phyloP scores from a whole-genome alignment of 495 filamentous ascomycete species.

The Lepraria neglecta region DNA sequence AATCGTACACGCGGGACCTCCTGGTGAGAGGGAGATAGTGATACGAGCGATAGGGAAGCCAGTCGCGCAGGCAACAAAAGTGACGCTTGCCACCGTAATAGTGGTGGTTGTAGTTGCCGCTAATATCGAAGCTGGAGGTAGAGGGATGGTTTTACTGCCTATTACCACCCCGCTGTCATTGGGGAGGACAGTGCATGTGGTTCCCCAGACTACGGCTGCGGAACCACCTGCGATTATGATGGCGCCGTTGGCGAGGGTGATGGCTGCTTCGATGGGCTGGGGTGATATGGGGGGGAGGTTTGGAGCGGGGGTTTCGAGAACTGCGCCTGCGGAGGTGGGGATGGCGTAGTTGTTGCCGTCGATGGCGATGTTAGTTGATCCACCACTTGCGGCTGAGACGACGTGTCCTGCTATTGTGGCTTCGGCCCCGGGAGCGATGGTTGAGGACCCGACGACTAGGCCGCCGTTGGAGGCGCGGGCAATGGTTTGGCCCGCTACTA shows the following conservation, averaged over 20 bases:
- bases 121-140: slow-evolving; percentile 7
- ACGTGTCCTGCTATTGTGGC: neutral
- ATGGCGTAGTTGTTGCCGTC: slow-evolving; percentile 12
- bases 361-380: slow-evolving; percentile 2
- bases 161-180: slow-evolving; percentile 6
- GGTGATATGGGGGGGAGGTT: neutral
- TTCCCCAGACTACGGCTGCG: slow-evolving; percentile 12
- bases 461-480: slow-evolving; percentile 3
- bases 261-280: neutral
- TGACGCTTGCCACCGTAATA: slow-evolving; percentile 8
- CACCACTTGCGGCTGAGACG: neutral
- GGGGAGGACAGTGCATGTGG: neutral
- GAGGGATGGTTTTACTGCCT: slow-evolving; percentile 9
- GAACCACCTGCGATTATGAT: slow-evolving; percentile 11
- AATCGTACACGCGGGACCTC: slow-evolving; percentile 13
- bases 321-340: slow-evolving; percentile 2
- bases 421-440: slow-evolving; percentile 11
- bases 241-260: slow-evolving; percentile 10
- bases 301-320: neutral
- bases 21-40: neutral
- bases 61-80: slow-evolving; percentile 6
- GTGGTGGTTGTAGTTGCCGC: neutral
- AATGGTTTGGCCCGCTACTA: slow-evolving; percentile 4
- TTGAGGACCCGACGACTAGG: neutral
- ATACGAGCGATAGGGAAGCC: neutral